Evolutionary conservation across 352 stramenopile species (phyloP).

Genomic region (Phytophthora sp.): DNA sequence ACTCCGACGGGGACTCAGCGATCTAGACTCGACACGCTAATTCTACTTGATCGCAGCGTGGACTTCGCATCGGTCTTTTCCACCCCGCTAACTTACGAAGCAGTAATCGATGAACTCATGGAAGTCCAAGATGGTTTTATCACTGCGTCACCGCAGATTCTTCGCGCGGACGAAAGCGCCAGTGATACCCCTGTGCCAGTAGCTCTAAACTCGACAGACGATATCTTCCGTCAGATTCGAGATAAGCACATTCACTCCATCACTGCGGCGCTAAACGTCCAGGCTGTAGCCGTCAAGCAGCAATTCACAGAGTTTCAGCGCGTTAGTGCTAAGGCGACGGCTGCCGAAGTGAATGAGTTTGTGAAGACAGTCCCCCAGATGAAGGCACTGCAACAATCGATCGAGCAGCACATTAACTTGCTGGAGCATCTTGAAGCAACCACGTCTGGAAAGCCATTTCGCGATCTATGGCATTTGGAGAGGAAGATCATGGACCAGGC

Average conservation of each 20-base stretch:
- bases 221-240: conserved; percentile 64
- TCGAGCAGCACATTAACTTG: conserved; percentile 71
- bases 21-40: conserved; percentile 57
- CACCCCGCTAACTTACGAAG: conserved; percentile 76
- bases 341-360: conserved; percentile 74
- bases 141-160: conserved; percentile 39
- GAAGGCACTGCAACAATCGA: conserved; percentile 54
- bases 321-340: conserved; percentile 45
- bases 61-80: conserved; percentile 75
- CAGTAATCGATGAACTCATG: conserved; percentile 69
- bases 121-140: conserved; percentile 68
- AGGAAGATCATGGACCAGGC: conserved; percentile 66
- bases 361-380: conserved; percentile 71
- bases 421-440: conserved; percentile 57
- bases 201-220: conserved; percentile 65
- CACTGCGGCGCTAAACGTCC: conserved; percentile 48
- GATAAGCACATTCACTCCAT: conserved; percentile 67
- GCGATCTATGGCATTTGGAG: conserved; percentile 70
- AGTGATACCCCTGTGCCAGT: conserved; percentile 38
- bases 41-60: conserved; percentile 74
- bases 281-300: conserved; percentile 58
- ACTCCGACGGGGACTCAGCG: neutral
- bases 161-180: conserved; percentile 42
- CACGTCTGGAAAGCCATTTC: conserved; percentile 55
- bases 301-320: conserved; percentile 63